Evolutionary conservation across 495 filamentous ascomycete genomes (phyloP).

Genomic region (Hypomontagnella submonticulosa): DNA sequence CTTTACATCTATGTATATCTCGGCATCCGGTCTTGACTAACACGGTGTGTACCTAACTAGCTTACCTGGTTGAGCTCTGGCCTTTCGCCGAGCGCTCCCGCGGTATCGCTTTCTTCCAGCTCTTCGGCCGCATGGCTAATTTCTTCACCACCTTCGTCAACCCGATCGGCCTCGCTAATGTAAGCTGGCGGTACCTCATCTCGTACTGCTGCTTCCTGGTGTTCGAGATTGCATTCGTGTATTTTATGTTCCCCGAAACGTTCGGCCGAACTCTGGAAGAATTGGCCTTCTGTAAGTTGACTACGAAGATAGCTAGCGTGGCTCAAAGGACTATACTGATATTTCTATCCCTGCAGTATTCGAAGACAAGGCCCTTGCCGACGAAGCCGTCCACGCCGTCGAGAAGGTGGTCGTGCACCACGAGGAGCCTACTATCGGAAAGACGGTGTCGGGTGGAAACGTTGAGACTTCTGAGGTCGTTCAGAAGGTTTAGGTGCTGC

Average conservation of each 20-base stretch:
- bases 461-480: constrained; percentile 1
- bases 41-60: constrained; percentile 39
- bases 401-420: constrained; percentile 54
- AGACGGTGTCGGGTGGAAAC: background rate
- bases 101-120: constrained; percentile 72
- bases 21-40: constrained; percentile 9
- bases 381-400: constrained; percentile 52
- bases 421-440: constrained; percentile 13
- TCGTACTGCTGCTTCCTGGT: constrained; percentile 66
- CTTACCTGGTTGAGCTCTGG: constrained; percentile 73
- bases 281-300: constrained; percentile 67
- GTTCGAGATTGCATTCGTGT: constrained; percentile 68
- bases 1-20: background rate
- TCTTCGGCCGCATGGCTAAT: constrained; percentile 61
- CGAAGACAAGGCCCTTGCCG: constrained; percentile 56
- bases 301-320: background rate
- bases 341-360: constrained; percentile 49
- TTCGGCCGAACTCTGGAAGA: constrained; percentile 71
- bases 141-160: constrained; percentile 71
- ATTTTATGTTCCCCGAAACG: constrained; percentile 74
- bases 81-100: constrained; percentile 69
- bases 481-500: constrained; percentile 9
- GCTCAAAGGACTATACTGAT: constrained; percentile 10
- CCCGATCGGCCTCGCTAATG: constrained; percentile 68
- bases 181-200: constrained; percentile 68